Percentiles rank a stretch among this genome's conserved stretches.
Conservation (phyloP, 805 yeast species). For the Candida pini region DNA sequence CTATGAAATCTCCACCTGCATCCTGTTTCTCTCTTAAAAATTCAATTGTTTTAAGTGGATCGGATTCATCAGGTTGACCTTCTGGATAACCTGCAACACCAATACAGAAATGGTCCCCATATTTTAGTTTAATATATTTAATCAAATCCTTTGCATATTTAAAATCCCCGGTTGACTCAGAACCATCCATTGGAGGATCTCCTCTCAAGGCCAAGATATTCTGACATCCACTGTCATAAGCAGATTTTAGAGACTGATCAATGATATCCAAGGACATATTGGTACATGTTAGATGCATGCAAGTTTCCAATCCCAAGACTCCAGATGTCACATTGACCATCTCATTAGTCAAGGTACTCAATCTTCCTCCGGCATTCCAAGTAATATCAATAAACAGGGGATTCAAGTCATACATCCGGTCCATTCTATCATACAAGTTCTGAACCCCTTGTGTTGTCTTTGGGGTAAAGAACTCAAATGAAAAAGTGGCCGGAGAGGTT, state of each 20-base stretch:
- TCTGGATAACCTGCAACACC: slow-evolving; percentile 98
- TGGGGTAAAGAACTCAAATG: slow-evolving; percentile 96
- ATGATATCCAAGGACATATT: slow-evolving; percentile 81
- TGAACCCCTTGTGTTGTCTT: slow-evolving; percentile 96
- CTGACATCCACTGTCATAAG: slow-evolving; percentile 89
- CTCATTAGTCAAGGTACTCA: slow-evolving; percentile 79
- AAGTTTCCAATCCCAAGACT: slow-evolving; percentile 87
- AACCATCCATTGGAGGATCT: slow-evolving; percentile 80
- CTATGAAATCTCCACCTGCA: slow-evolving; percentile 88
- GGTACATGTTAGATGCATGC: slow-evolving; percentile 97
- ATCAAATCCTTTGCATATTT: slow-evolving; percentile 84
- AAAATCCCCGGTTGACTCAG: slow-evolving; percentile 78
- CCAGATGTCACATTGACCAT: slow-evolving; percentile 88
- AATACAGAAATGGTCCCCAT: slow-evolving; percentile 86
- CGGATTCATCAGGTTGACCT: slow-evolving; percentile 87
- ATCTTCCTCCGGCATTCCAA: slow-evolving; percentile 97
- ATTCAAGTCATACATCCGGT: slow-evolving; percentile 86
- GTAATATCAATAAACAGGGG: slow-evolving; percentile 95
- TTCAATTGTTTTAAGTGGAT: slow-evolving; percentile 43
- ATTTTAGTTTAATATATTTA: slow-evolving; percentile 62
- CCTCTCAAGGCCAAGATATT: slow-evolving; percentile 93
- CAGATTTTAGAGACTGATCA: slow-evolving; percentile 79
- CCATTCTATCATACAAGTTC: slow-evolving; percentile 94
- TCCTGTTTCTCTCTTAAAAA: slow-evolving; percentile 85
- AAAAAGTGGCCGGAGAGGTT: slow-evolving; percentile 61